Evolutionary conservation across 1,284 basidiomycete species (phyloP).

Genomic region (Cutaneotrichosporon mucoides): DNA sequence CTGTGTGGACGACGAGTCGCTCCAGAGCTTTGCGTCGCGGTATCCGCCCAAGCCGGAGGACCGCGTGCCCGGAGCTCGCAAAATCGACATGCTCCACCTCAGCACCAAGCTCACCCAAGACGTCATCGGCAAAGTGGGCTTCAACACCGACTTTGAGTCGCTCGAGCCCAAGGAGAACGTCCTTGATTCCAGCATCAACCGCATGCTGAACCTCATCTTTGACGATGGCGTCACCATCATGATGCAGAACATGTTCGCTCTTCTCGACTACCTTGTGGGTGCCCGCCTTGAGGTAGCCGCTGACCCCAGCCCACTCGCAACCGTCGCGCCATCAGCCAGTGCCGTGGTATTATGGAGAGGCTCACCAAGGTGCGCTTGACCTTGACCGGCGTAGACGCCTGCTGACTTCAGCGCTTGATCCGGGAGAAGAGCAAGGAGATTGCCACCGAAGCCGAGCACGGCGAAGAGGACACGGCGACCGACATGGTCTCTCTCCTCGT

Average conservation of each 20-base stretch:
- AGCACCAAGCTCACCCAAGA: constrained; percentile 62
- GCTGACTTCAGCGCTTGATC: background rate
- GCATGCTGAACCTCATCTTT: background rate
- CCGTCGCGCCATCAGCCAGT: background rate
- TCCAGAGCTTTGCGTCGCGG: constrained; percentile 6
- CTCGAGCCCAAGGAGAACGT: constrained; percentile 44
- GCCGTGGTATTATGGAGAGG: background rate
- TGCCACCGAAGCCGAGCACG: constrained; percentile 33
- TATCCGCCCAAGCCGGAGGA: constrained; percentile 17
- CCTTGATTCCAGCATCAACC: background rate
- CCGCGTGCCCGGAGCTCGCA: constrained; percentile 8
- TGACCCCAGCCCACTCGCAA: constrained; percentile 8
- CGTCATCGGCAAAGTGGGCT: constrained; percentile 65
- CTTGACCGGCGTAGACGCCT: constrained; percentile 8
- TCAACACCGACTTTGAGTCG: constrained; percentile 55
- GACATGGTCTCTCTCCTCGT: constrained; percentile 33
- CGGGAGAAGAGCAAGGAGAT: background rate
- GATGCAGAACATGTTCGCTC: constrained; percentile 4
- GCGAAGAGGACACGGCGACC: constrained; percentile 10
- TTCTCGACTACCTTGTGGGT: constrained; percentile 9
- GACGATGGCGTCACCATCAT: background rate
- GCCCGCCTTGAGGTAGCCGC: background rate
- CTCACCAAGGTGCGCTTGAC: constrained; percentile 38
- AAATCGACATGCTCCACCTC: constrained; percentile 57
- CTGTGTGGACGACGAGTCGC: constrained; percentile 8